Evolutionary conservation across 352 stramenopile species (phyloP), one percentile per base, ranked within the genome.

Genomic region (Pythium aquatile): DNA sequence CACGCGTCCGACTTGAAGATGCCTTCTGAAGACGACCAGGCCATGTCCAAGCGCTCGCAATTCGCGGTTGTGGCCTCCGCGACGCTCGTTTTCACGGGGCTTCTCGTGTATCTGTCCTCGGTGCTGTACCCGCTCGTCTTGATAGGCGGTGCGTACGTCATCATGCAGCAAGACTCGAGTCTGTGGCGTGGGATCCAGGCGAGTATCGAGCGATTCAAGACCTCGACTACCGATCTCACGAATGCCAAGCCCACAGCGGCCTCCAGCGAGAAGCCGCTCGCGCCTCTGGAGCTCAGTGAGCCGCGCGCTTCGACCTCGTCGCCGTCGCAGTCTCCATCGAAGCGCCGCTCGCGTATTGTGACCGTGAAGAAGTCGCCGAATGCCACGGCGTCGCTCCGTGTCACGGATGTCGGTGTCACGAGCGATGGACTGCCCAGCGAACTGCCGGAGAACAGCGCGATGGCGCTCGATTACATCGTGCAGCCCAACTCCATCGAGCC

Each of bases 401-500:
- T 73, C 13, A 66, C 57, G 9, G 62, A 73, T 28, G 44, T 68
- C 0, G 61, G 51, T 5, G 57, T 69, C 17, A 54, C 61, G 1
- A 53, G 37, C 46, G 57, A 60, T 17, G 67, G 61, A 5, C 32
- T 56, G n/a, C 67, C 67, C 9, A 46, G 35, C 2, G 32, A 59
- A 30, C 32, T 65, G 32, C 58, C 54, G 6, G 54, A 59, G n/a
- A 20, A 63, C 56, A 70, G 63, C 33, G 56, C 61, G 11, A 29
- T 62, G 16, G 42, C 64, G 5, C 42, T 65, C 16, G 40, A 70
- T 35, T 65, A 61, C 56, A 70, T 76, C 44, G 66, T 80, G 11
- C 37, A 69, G 44, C 66, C 76, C 14, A 80, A 81, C 47, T 64
- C 61, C 2, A 46, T 64, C 1, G 69, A 70, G 49, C 81, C 81